Conservation (phyloP, 768 basidiomycete genomes). For the Boletus pseudopeckii region DNA sequence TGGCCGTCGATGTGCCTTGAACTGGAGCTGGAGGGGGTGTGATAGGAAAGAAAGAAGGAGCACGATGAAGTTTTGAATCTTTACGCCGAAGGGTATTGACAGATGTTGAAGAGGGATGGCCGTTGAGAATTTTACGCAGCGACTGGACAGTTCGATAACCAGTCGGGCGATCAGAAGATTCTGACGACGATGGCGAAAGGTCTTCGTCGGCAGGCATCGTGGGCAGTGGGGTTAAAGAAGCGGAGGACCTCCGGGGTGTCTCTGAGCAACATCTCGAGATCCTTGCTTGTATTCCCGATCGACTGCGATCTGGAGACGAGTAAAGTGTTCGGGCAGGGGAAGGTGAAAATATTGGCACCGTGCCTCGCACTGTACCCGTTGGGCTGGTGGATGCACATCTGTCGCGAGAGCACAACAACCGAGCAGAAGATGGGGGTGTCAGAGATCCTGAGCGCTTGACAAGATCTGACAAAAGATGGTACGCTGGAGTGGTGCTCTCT, state of each 20-base stretch:
- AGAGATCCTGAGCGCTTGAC: constrained; percentile 36
- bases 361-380: constrained; percentile 25
- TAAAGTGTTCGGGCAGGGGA: constrained; percentile 10
- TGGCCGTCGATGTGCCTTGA: constrained; percentile 68
- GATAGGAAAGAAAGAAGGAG: constrained; percentile 34
- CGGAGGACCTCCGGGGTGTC: constrained; percentile 26
- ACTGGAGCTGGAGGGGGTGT: constrained; percentile 49
- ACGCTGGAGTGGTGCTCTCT: constrained; percentile 53
- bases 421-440: constrained; percentile 22
- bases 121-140: constrained; percentile 67
- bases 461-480: constrained; percentile 60
- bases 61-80: constrained; percentile 9
- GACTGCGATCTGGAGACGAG: constrained; percentile 15
- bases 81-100: constrained; percentile 15
- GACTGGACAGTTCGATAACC: constrained; percentile 64
- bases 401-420: constrained; percentile 32
- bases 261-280: constrained; percentile 27
- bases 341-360: constrained; percentile 12
- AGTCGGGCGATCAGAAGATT: constrained; percentile 47
- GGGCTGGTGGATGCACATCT: constrained; percentile 35
- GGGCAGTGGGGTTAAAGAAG: constrained; percentile 28
- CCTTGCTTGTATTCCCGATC: constrained; percentile 5
- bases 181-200: constrained; percentile 46
- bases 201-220: constrained; percentile 63
- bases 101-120: constrained; percentile 37